Base-by-base conservation (phyloP, 768 basidiomycete species). In the Collybiopsis confluens region DNA sequence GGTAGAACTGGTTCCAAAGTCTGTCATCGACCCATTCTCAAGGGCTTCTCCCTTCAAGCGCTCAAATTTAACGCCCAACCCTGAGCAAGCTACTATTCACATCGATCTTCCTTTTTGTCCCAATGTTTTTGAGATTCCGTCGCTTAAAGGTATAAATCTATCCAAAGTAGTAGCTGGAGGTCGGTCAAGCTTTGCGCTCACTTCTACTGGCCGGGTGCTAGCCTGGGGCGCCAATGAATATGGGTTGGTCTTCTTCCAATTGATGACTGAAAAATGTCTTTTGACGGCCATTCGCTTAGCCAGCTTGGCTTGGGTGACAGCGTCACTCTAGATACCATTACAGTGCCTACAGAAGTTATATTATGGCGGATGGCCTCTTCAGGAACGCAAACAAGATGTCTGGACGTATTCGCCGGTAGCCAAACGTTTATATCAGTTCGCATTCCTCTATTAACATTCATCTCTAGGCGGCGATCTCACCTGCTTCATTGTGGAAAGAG, bases 171-270 rank as follows among this genome's bases (percentile, higher is more conserved):
- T 84, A 26, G 81, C 92, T 23, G 91, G 91, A 2, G 73, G 75
- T 36, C 76, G 83, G 52, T 84, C 79, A 44, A 92, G 88, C 61
- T 92, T 90, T 62, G 85, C 77, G 9, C 73, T 83, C 23, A 92
- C 91, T 0, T 54, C 59, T 2, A 61, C 73, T 2, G 94, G 92
- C 1, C 74, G 83, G 51, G 88, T 95, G 9, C 77, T 98, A 18
- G 91, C 85, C 0, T 96, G 90, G 83, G 94, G 94, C 42, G 90
- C 90, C 1, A 96, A 97, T 64, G 85, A 90, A 58, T 87, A 78
- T 60, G 92, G 92, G 88, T 88, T 59, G 48, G 78, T 56, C 7
- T 3, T 50, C 26, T 35, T 44, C 9, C 15, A 46, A 20, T 18
- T 24, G 24, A 21, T 21, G 35, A 7, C 36, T 60, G 35, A 20